These are phyloP conservation scores for Rhodotorula sp. DNA, from an alignment of 1,284 basidiomycete species.

Conservation along the genomic window DNA sequence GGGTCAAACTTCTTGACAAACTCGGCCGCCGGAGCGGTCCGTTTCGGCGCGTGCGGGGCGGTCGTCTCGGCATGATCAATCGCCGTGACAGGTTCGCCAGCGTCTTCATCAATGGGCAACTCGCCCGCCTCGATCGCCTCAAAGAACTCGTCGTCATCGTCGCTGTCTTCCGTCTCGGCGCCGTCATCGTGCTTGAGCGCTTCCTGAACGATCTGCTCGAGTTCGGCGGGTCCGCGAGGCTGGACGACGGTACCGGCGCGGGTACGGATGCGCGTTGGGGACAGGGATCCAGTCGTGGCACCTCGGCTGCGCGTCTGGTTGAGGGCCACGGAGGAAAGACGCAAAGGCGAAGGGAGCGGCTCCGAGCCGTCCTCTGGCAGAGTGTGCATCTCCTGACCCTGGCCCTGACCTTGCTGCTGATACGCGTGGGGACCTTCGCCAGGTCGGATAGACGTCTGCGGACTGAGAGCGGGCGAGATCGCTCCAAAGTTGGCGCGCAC, in stretches of 20 bases:
- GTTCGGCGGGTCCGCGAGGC: conserved; percentile 28
- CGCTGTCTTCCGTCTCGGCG: conserved; percentile 55
- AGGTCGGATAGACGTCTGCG: conserved; percentile 7
- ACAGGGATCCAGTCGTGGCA: conserved; percentile 18
- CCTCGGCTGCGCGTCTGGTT: conserved; percentile 8
- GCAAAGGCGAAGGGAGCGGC: conserved; percentile 18
- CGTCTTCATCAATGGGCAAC: conserved; percentile 62
- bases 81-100: conserved; percentile 3
- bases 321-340: conserved; percentile 1
- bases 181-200: conserved; percentile 34
- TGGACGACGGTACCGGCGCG: conserved; percentile 26
- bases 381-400: conserved; percentile 2
- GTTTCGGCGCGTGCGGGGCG: conserved; percentile 26
- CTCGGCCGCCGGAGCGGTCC: conserved; percentile 39
- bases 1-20: conserved; percentile 48
- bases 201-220: conserved; percentile 33
- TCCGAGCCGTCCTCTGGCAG: conserved; percentile 12
- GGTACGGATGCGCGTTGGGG: conserved; percentile 15
- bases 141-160: conserved; percentile 96
- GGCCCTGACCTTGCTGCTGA: not conserved
- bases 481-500: conserved; percentile 34
- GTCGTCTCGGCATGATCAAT: conserved; percentile 17
- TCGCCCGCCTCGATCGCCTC: conserved; percentile 86
- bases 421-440: not conserved
- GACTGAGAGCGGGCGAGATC: conserved; percentile 13